Evolutionary conservation across 805 yeast species (phyloP), one percentile per base, ranked within the genome.

Genomic region (Pichia deserticola): DNA sequence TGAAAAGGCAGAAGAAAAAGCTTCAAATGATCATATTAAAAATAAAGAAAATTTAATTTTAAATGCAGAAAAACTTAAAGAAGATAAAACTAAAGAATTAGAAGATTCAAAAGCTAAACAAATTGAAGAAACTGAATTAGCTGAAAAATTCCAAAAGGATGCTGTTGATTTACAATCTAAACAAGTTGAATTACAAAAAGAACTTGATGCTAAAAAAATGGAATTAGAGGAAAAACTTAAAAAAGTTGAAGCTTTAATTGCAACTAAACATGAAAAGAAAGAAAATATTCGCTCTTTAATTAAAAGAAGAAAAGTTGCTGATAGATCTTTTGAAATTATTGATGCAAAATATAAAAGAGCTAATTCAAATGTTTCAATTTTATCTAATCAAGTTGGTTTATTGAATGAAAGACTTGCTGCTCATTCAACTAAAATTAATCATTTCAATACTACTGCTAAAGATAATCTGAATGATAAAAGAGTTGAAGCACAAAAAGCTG

Each of bases 21-120:
- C 80, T 7, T 73, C 72, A 40, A 76, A 64, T 43, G 66, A 71
- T 49, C 82, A 78, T 57, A 69, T 55, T 12, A 60, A 60, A 25
- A 75, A 75, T 57, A 74, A 73, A 59, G 75, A 71, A 46, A 67
- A 68, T 32, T 63, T 76, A 47, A 50, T 61, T 40, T 65, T 64
- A 54, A 74, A 71, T 54, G 76, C 75, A 50, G 76, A 67, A 42
- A 71, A 73, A 52, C 68, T 74, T 58, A 71, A 68, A 47, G 71
- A 71, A 43, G 58, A 55, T 30, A 65, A 63, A 49, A 51, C 57
- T 2, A 45, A 50, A 27, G 70, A 60, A 27, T 51, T 65, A 33
- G 65, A 57, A 42, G 57, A 52, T 34, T 60, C 67, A 12, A 65
- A 64, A 52, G 52, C 57, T n/a, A 59, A 62, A 41, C 71, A 68